Base-by-base conservation (phyloP, 805 yeast genomes). In the Starmera pachycereana region DNA sequence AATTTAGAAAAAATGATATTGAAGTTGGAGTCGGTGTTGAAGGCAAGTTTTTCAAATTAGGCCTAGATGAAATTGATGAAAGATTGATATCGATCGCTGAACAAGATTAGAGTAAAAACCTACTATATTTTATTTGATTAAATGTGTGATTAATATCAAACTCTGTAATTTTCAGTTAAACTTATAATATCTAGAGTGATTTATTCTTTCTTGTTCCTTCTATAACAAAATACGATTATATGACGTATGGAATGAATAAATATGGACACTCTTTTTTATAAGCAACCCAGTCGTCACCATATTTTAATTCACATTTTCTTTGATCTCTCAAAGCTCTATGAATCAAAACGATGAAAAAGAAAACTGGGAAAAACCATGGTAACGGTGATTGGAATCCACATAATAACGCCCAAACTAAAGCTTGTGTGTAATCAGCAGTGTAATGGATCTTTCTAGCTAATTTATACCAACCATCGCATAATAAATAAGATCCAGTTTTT, bases 331-430 rank as follows among this genome's bases (percentile, higher is more conserved):
- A 59, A 34, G 95, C 87, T 64, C 98, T 81, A 65, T 92, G 98
- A 36, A 80, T 62, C 58, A 92, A 75, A 46, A 88, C 96, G 51
- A 81, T 65, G 46, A 88, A 75, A 78, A 87, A 92, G 68, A 92
- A 92, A 18, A 69, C 66, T 4, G 98, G 97, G 78, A 82, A 90
- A 65, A 92, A 92, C 90, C 95, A 92, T 35, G 97, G 96, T 69
- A 90, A 77, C 37, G 89, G 84, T 3, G 96, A 84, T 29, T 69
- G 70, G 61, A 81, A 78, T 1, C 98, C 98, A 62, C 96, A 87
- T 45, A 79, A 73, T 45, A 92, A 70, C 6, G 90, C 95, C 98
- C 98, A 92, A 36, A 92, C 72, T 51, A 85, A 67, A 37, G 94
- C 74, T 68, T 88, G 96, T 37, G 74, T 67, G 72, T 79, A 87